Conservation (phyloP, 1,284 basidiomycete species). For the Paramarasmius palmivorus region DNA sequence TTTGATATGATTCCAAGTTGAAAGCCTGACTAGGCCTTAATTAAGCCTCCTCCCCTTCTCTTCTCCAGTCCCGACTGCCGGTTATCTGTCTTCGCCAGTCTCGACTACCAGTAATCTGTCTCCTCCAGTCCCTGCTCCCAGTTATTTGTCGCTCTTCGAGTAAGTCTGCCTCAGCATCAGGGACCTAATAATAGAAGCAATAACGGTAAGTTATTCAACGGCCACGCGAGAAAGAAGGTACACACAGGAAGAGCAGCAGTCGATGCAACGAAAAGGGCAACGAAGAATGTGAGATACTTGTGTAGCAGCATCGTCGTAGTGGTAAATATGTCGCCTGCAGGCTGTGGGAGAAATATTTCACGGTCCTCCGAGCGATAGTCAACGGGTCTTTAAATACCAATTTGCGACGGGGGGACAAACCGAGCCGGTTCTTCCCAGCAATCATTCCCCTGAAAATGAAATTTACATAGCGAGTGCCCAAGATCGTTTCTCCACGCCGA, state of each 20-base stretch:
- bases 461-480: too few species aligned
- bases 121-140: constrained; percentile 4
- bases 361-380: background rate
- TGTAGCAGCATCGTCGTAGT: constrained; percentile 4
- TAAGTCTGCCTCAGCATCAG: background rate
- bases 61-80: constrained; percentile 6
- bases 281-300: constrained; percentile 7
- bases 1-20: too few species aligned
- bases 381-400: too few species aligned
- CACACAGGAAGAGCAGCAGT: constrained; percentile 10
- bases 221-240: background rate
- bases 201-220: background rate
- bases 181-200: background rate
- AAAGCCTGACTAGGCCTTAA: too few species aligned
- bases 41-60: background rate
- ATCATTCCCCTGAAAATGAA: too few species aligned
- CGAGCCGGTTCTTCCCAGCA: too few species aligned
- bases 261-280: constrained; percentile 10
- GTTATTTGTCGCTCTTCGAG: constrained; percentile 5
- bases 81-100: constrained; percentile 6
- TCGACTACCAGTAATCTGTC: constrained; percentile 3
- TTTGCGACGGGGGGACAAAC: too few species aligned
- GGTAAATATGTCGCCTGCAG: background rate
- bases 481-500: too few species aligned
- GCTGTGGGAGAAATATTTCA: background rate